These are phyloP conservation scores for Cicer bijugum DNA, from an alignment of 306 rosid genomes.

Conservation along the genomic window DNA sequence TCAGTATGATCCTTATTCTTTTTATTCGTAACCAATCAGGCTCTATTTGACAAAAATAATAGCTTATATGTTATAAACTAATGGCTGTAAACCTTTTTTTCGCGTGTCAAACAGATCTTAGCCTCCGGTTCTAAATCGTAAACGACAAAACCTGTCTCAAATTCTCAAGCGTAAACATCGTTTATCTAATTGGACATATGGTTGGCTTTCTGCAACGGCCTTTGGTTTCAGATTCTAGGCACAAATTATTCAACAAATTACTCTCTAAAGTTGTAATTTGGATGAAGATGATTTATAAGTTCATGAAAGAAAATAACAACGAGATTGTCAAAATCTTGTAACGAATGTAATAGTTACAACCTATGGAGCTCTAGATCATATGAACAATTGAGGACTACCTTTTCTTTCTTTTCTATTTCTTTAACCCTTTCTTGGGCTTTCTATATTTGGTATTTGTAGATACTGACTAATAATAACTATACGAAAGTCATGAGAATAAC, in stretches of 20 bases:
- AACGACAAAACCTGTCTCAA: no score
- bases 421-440: constrained; percentile 42
- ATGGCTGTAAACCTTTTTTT: no score
- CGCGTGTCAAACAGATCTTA: no score
- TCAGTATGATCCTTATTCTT: no score
- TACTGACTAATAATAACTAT: constrained; percentile 44
- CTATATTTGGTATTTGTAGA: constrained; percentile 53
- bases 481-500: constrained; percentile 73
- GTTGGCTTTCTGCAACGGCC: background rate
- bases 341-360: constrained; percentile 42
- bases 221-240: background rate
- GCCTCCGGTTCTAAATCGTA: no score
- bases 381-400: constrained; percentile 53
- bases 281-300: constrained; percentile 1
- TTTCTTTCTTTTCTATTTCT: constrained; percentile 42
- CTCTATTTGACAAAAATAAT: no score
- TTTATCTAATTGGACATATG: background rate
- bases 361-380: constrained; percentile 44
- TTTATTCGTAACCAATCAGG: no score
- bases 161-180: background rate
- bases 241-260: background rate
- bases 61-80: no score
- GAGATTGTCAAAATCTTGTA: constrained; percentile 44
- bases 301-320: background rate
- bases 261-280: background rate